Conservation (phyloP, 2,329 filamentous ascomycete species). For the Ophioceras dolichostomum region DNA sequence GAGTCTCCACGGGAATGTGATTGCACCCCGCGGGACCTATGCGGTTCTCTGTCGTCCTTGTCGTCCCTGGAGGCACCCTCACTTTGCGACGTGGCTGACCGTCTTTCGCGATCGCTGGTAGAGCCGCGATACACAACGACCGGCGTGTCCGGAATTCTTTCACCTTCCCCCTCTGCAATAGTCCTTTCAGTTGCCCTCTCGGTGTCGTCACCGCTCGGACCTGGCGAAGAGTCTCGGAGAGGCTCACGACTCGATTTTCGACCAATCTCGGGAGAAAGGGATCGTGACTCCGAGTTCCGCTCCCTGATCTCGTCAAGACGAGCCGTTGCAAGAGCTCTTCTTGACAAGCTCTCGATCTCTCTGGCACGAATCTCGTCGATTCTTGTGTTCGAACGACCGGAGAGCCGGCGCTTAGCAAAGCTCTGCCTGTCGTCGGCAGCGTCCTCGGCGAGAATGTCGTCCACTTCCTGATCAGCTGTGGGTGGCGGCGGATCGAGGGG, state of each 20-base stretch:
- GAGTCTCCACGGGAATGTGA: conserved; percentile 24
- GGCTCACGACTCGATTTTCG: conserved; percentile 17
- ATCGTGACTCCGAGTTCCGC: conserved; percentile 28
- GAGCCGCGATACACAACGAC: conserved; percentile 9
- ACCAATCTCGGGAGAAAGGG: conserved; percentile 26
- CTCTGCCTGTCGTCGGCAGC: not conserved
- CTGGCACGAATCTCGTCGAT: conserved; percentile 34
- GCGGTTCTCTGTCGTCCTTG: conserved; percentile 4
- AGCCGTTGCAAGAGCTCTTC: conserved; percentile 32
- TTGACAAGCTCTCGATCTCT: conserved; percentile 30
- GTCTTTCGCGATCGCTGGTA: conserved; percentile 6
- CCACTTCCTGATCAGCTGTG: conserved; percentile 6
- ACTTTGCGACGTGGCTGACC: too few species aligned
- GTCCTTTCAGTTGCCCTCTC: conserved; percentile 7
- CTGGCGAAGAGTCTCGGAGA: conserved; percentile 7
- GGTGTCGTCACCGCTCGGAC: conserved; percentile 4
- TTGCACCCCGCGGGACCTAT: conserved; percentile 8
- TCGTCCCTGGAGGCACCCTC: too few species aligned
- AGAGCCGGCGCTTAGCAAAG: conserved; percentile 4
- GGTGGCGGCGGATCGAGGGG: conserved; percentile 8
- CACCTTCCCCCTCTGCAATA: conserved; percentile 13
- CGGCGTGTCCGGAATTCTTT: conserved; percentile 24
- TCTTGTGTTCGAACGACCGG: conserved; percentile 24
- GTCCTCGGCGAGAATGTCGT: not conserved
- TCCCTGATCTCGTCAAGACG: conserved; percentile 40